Evolutionary conservation across 1,139 yeast species (phyloP).

Genomic region (Candida sp.): DNA sequence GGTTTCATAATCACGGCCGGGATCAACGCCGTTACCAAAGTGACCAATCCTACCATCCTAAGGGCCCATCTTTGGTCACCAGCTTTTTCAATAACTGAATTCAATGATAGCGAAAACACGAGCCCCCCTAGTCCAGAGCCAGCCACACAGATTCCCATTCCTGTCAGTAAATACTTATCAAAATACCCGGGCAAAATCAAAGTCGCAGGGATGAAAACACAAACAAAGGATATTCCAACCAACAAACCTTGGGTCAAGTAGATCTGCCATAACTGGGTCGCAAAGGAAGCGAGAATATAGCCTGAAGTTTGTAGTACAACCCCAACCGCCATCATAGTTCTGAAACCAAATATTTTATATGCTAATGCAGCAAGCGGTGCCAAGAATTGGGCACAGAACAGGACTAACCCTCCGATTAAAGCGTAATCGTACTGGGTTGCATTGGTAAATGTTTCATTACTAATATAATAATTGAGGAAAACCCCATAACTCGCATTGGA

Average conservation of each 20-base stretch:
- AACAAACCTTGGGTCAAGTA: conserved; percentile 66
- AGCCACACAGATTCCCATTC: conserved; percentile 56
- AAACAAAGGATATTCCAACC: conserved; percentile 58
- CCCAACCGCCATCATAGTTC: conserved; percentile 44
- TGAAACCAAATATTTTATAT: conserved; percentile 30
- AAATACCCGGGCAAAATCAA: conserved; percentile 65
- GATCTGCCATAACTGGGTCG: conserved; percentile 61
- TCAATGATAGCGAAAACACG: conserved; percentile 46
- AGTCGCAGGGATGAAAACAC: conserved; percentile 59
- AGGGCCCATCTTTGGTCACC: conserved; percentile 68
- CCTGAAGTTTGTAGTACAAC: conserved; percentile 51
- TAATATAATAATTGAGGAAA: conserved; percentile 54
- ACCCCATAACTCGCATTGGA: conserved; percentile 69
- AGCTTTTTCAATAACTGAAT: conserved; percentile 42
- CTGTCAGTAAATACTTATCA: conserved; percentile 50
- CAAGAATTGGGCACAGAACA: conserved; percentile 53
- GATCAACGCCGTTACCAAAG: conserved; percentile 36
- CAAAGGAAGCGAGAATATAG: conserved; percentile 61
- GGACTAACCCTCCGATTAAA: conserved; percentile 63
- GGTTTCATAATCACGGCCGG: conserved; percentile 41
- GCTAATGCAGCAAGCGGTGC: conserved; percentile 49
- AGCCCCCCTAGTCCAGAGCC: conserved; percentile 73
- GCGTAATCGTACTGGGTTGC: conserved; percentile 64
- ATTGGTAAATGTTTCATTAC: conserved; percentile 46
- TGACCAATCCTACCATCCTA: conserved; percentile 53